Evolutionary conservation across 345 rosid species (phyloP), one percentile per base, ranked within the genome.

Genomic region (Rubroshorea leprosula): DNA sequence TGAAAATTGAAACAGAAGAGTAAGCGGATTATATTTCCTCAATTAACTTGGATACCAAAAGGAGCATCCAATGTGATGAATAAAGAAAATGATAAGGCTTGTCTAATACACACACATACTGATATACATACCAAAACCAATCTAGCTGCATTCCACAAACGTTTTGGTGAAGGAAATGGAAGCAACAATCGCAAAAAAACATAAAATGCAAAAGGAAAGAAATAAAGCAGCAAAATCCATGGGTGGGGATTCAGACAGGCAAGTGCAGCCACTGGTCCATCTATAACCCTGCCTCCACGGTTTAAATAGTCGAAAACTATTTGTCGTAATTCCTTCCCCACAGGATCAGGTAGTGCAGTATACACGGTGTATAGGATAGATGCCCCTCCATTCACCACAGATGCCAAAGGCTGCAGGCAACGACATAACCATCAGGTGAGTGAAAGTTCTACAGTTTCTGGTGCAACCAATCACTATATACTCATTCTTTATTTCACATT

Each of bases 301-400:
- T 62, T 70, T 53, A 73, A 71, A 23, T 77, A 74, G 10, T 54
- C 60, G 11, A 71, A 62, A 62, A 64, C 70, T 20, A 76, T 71
- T 45, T 71, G 69, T 20, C 48, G 62, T 65, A 71, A 43, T 25
- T 65, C 70, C 7, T 13, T 55, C 51, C 17, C 63, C 10, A 72
- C 68, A 14, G 69, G 70, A 57, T 71, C 63, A 0, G 70, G 43
- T 12, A 76, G 63, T 35, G 63, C 65, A 6, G 60, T 65, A 10
- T 65, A 65, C 6, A 74, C 74, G 16, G 51, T 62, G 52, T 77
- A 55, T 60, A 77, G 51, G 3, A 62, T 64, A 0, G 21, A 63
- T 0, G 82, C 79, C 65, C 68, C 13, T 49, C 70, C 71, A 27
- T 78, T 78, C 55, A 78, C 57, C 9, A 78, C 71, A 2, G 82